These are phyloP conservation scores for Podospora tetraspora DNA, from an alignment of 495 filamentous ascomycete species.

Conservation along the genomic window DNA sequence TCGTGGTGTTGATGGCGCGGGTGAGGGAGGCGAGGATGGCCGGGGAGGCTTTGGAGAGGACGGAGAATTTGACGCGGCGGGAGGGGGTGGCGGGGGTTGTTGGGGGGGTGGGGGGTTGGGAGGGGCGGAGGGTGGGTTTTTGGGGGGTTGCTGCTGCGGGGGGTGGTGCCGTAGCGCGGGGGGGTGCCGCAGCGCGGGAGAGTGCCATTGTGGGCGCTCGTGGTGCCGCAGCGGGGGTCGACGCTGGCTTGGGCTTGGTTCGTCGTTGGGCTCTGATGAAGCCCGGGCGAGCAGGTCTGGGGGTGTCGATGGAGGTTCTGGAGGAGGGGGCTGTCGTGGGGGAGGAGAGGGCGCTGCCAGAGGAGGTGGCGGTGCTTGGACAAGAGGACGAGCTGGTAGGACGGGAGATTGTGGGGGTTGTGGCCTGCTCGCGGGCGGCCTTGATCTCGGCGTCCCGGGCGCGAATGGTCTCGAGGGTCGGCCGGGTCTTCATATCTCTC, in stretches of 20 bases:
- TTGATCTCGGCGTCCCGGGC: too few relatives aligned
- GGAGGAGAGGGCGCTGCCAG: neutral
- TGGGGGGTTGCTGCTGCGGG: too few relatives aligned
- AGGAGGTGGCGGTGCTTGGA: neutral
- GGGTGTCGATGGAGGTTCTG: neutral
- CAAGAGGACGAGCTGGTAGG: neutral
- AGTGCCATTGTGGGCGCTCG: neutral
- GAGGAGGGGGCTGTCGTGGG: neutral
- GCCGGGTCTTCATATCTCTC: neutral
- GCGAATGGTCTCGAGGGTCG: neutral
- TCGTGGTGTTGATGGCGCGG: too few relatives aligned
- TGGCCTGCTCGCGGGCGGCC: too few relatives aligned
- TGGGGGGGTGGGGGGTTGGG: too few relatives aligned
- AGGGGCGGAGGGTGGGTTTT: neutral
- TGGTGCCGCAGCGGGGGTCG: too few relatives aligned
- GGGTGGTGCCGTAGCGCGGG: neutral
- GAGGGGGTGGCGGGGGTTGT: neutral
- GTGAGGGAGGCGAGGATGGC: neutral
- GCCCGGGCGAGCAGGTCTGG: too few relatives aligned
- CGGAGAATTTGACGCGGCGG: neutral
- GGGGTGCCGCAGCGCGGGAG: too few relatives aligned
- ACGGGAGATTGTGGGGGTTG: too few relatives aligned
- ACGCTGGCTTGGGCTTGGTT: neutral
- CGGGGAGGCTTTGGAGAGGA: neutral
- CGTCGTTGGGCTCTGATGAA: neutral